These are phyloP conservation scores for Iris macrosiphon DNA, from an alignment of 106 monocot genomes.

Conservation along the genomic window DNA sequence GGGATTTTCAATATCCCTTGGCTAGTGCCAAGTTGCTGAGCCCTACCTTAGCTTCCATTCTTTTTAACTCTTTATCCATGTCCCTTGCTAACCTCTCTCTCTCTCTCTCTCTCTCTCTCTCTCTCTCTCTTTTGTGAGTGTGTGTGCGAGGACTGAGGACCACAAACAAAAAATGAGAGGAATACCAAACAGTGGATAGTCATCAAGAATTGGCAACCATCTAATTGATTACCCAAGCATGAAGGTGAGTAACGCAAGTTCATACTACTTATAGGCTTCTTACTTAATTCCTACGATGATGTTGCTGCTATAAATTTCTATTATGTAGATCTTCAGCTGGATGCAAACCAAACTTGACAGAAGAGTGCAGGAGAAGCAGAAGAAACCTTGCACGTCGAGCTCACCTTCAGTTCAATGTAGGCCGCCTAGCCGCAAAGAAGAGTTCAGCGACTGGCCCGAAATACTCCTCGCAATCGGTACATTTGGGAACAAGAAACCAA, in stretches of 20 bases:
- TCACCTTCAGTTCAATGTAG: neutral
- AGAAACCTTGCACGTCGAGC: neutral
- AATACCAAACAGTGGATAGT: neutral
- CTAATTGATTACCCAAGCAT: neutral
- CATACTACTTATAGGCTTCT: neutral
- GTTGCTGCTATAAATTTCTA: neutral
- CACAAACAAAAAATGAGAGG: slow-evolving; percentile 4
- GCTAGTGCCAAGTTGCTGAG: too few relatives aligned
- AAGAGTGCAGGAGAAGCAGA: slow-evolving; percentile 2
- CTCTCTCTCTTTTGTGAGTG: too few relatives aligned
- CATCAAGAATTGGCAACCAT: neutral
- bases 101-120: too few relatives aligned
- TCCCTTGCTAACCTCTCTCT: too few relatives aligned
- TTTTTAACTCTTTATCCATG: too few relatives aligned
- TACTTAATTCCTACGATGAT: neutral
- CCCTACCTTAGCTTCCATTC: too few relatives aligned
- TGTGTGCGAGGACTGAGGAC: neutral
- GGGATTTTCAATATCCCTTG: too few relatives aligned
- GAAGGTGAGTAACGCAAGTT: neutral
- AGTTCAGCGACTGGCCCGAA: slow-evolving; percentile 11
- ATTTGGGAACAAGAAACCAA: slow-evolving; percentile 5
- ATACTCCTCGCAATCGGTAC: slow-evolving; percentile 15
- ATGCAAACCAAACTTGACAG: neutral
- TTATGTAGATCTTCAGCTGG: slow-evolving; percentile 7
- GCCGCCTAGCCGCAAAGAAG: neutral